Percentiles rank a stretch among this genome's conserved stretches.
phyloP scores from a whole-genome alignment of 2,329 filamentous ascomycete genomes.

The Aspergillus sojae region DNA sequence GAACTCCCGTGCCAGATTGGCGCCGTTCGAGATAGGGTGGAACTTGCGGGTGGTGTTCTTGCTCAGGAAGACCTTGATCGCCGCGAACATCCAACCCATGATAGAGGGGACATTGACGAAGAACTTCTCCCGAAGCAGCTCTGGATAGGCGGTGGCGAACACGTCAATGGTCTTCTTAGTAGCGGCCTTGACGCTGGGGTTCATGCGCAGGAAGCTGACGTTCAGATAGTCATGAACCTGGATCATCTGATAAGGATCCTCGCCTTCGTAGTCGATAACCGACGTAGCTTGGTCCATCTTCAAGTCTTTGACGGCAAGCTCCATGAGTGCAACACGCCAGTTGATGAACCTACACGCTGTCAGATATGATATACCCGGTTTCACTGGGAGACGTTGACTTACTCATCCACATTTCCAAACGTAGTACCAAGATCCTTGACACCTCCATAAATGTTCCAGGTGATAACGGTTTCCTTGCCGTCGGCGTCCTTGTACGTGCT shows the following conservation, averaged over 20 bases:
- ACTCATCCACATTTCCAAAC: conserved; percentile 82
- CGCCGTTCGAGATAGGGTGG: conserved; percentile 75
- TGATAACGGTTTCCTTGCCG: conserved; percentile 64
- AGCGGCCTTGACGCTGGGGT: conserved; percentile 73
- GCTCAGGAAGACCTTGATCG: conserved; percentile 75
- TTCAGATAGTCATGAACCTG: conserved; percentile 93
- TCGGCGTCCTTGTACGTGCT: conserved; percentile 66
- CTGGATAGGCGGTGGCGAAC: conserved; percentile 82
- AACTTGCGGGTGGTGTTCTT: conserved; percentile 77
- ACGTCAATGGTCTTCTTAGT: conserved; percentile 79
- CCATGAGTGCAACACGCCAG: conserved; percentile 91
- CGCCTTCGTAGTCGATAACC: conserved; percentile 62
- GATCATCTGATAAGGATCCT: conserved; percentile 85
- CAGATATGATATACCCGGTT: conserved; percentile 3
- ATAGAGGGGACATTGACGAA: conserved; percentile 91
- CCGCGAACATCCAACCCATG: conserved; percentile 83
- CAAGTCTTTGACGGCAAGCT: conserved; percentile 76
- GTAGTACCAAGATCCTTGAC: conserved; percentile 79
- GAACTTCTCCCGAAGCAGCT: conserved; percentile 87
- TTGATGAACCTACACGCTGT: conserved; percentile 69
- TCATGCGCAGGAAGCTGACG: conserved; percentile 82
- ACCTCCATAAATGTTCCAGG: conserved; percentile 91
- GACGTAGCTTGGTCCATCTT: conserved; percentile 70
- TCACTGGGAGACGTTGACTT: conserved; percentile 39
- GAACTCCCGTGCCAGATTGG: conserved; percentile 65